Percentiles rank a stretch among this genome's conserved stretches.
phyloP scores from a whole-genome alignment of 768 basidiomycete genomes.

The Galerina marginata region DNA sequence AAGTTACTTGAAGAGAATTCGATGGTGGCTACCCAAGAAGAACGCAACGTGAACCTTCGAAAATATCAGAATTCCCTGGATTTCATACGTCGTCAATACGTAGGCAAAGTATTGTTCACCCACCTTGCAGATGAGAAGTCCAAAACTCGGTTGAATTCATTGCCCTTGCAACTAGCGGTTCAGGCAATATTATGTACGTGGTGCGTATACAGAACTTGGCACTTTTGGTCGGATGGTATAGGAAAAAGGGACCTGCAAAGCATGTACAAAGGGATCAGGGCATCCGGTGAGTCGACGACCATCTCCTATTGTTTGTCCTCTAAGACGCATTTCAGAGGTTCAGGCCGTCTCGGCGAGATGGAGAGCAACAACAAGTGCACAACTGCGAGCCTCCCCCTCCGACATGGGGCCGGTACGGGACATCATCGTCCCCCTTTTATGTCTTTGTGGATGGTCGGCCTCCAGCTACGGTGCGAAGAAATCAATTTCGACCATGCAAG shows the following conservation, averaged over 20 bases:
- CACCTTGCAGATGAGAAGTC: slow-evolving; percentile 17
- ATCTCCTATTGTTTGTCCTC: background rate
- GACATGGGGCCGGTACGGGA: background rate
- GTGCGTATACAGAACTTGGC: slow-evolving; percentile 9
- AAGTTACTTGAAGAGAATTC: slow-evolving; percentile 37
- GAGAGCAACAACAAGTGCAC: slow-evolving; percentile 8
- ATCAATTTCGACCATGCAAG: slow-evolving; percentile 13
- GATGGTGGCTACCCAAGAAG: slow-evolving; percentile 17
- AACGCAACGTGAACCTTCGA: background rate
- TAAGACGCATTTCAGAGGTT: background rate
- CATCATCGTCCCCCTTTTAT: slow-evolving; percentile 15
- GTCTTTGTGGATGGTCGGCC: slow-evolving; percentile 25
- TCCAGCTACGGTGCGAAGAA: slow-evolving; percentile 14
- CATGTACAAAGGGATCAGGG: slow-evolving; percentile 19
- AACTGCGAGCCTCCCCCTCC: background rate
- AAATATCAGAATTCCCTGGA: background rate
- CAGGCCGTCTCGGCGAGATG: slow-evolving; percentile 9
- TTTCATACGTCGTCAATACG: background rate
- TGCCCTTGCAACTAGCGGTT: slow-evolving; percentile 28
- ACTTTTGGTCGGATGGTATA: slow-evolving; percentile 1
- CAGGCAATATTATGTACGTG: slow-evolving; percentile 21
- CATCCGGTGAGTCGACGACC: slow-evolving; percentile 12
- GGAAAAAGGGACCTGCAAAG: background rate
- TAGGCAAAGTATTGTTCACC: slow-evolving; percentile 20
- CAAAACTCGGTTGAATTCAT: slow-evolving; percentile 18